Evolutionary conservation across 768 basidiomycete species (phyloP).

Genomic region (Trichaptum fuscoviolaceum): DNA sequence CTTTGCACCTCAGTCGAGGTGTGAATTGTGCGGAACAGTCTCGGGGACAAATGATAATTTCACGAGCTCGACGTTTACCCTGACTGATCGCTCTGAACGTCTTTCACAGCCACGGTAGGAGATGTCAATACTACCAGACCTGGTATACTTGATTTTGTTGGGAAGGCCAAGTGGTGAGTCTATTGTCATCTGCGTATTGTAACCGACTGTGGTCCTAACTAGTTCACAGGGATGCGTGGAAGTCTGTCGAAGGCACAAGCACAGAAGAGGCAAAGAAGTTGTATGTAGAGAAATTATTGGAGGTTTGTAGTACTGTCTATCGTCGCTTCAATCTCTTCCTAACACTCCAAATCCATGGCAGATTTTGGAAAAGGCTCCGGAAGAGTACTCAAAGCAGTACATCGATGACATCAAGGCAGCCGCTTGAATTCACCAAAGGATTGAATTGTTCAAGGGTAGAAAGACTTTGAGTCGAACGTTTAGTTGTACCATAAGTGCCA

Average conservation of each 20-base stretch:
- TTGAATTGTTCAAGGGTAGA: neutral
- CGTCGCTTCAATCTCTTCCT: neutral
- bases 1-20: neutral
- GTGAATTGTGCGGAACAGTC: constrained; percentile 7
- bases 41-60: constrained; percentile 1
- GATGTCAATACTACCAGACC: constrained; percentile 61
- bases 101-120: constrained; percentile 59
- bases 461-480: neutral
- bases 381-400: constrained; percentile 49
- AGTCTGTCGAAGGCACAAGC: constrained; percentile 59
- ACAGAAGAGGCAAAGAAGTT: constrained; percentile 65
- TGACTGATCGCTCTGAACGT: constrained; percentile 1
- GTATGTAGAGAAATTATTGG: constrained; percentile 73
- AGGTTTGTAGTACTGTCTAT: constrained; percentile 36
- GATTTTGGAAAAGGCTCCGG: constrained; percentile 50
- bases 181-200: neutral
- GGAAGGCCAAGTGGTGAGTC: constrained; percentile 82
- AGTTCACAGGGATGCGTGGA: constrained; percentile 78
- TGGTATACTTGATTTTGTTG: constrained; percentile 79
- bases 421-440: constrained; percentile 21
- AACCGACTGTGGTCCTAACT: neutral
- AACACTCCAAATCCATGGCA: constrained; percentile 23
- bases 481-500: neutral
- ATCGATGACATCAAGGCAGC: constrained; percentile 54
- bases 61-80: constrained; percentile 8